Percentiles rank a stretch among this genome's conserved stretches.
Evolutionary conservation across 116 monocot species (phyloP).

Genomic region (Trichopus zeylanicus): DNA sequence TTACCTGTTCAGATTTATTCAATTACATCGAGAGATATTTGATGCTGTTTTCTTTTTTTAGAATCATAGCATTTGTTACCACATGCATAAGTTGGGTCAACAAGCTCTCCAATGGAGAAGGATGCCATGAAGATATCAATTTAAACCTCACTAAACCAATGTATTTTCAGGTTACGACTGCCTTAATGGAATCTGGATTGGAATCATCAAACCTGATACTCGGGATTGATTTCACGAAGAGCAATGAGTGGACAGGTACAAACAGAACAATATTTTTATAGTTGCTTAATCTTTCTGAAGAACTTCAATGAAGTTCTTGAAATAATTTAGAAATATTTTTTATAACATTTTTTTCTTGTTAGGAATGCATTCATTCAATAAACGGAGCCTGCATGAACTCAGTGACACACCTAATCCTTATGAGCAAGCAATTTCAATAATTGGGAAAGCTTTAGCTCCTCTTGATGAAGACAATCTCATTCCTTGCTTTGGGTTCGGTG

Average conservation of each 20-base stretch:
- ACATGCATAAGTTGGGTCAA: too few species aligned
- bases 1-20: too few species aligned
- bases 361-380: slow-evolving; percentile 51
- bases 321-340: too few species aligned
- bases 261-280: too few species aligned
- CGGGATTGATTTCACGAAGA: slow-evolving; percentile 77
- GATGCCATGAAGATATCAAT: not conserved
- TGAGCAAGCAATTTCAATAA: slow-evolving; percentile 59
- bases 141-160: not conserved
- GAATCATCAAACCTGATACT: slow-evolving; percentile 78
- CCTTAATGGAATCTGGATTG: slow-evolving; percentile 42
- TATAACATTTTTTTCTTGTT: not conserved
- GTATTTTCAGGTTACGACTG: slow-evolving; percentile 27
- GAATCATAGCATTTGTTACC: too few species aligned
- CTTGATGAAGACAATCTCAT: slow-evolving; percentile 78
- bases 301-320: too few species aligned
- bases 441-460: slow-evolving; percentile 59
- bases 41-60: too few species aligned
- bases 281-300: too few species aligned
- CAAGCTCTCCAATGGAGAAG: too few species aligned
- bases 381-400: slow-evolving; percentile 46
- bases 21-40: too few species aligned
- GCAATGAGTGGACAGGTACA: slow-evolving; percentile 84
- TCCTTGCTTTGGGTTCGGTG: slow-evolving; percentile 77
- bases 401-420: slow-evolving; percentile 51